Evolutionary conservation across 164 flowering plant genomes (phyloP), one percentile per base, ranked within the genome.

Genomic region (Tinospora cordifolia): DNA sequence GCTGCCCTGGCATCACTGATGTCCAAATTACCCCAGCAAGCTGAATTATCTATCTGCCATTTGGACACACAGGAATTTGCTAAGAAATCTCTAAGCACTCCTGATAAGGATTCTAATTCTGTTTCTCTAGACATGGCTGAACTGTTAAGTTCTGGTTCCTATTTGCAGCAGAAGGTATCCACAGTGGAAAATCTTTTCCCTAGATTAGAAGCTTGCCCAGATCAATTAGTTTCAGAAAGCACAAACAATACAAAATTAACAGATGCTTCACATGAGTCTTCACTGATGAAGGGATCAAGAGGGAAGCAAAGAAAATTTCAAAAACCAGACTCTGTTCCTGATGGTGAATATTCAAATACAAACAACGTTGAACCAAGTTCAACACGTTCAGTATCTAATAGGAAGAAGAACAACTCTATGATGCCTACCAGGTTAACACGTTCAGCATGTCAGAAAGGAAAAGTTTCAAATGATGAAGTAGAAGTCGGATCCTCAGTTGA

Each of bases 1-100:
- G 87, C 87, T 58, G 82, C 81, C 59, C 77, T 84, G 24, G 87
- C 87, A 66, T 84, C 81, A 36, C 44, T 79, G 39, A 51, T 73
- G 66, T 67, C 75, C 62, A 70, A 79, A 63, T 34, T 74, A 36
- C 78, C 83, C 22, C 72, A 59, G 26, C 66, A 71, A 24, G 60
- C 72, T 57, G 79, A 77, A 46, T 69, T 79, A 6, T 59, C 74
- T 39, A 26, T 63, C 40, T 58, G 64, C 64, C 69, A 44, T 13
- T 59, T 62, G 69, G 79, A 62, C 47, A 66, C 60, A 68, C 75
- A 77, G 26, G 69, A 11, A 11, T 67, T 44, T 5, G 15, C 60
- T 24, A 3, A 27, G 54, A 63, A 64, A 63, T 67, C 64, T 64
- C 66, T 59, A 9, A 68, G 39, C 6, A 68, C 70, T 67, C 44